These are phyloP conservation scores for Mortierella sp. DNA, from an alignment of 371 early-diverging fungal species.

Conservation along the genomic window DNA sequence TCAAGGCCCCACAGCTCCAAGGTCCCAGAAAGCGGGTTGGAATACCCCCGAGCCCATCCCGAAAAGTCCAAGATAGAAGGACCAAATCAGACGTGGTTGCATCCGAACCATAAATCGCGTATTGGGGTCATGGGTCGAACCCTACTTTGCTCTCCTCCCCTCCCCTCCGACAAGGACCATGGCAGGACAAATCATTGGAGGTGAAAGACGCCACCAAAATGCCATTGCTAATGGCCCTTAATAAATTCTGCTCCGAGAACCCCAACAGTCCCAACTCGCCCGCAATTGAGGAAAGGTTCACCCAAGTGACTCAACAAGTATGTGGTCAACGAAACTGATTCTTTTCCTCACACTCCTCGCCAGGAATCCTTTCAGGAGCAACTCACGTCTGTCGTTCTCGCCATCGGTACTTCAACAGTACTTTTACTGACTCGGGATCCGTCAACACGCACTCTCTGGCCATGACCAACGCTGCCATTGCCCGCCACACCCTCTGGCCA, in stretches of 20 bases:
- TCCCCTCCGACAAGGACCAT: background rate
- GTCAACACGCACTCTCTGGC: background rate
- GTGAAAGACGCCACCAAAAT: background rate
- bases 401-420: background rate
- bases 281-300: background rate
- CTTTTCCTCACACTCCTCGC: background rate
- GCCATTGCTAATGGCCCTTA: background rate
- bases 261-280: background rate
- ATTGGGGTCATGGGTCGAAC: conserved; percentile 11
- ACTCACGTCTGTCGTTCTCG: background rate
- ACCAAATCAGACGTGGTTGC: background rate
- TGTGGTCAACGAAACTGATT: too few relatives aligned
- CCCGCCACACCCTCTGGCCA: background rate
- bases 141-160: background rate
- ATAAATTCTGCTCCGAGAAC: background rate
- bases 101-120: background rate
- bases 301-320: background rate
- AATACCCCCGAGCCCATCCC: background rate
- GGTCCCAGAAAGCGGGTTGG: background rate
- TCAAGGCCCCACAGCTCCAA: background rate
- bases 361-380: background rate
- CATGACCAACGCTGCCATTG: background rate
- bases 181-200: background rate
- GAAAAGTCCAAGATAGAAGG: background rate
- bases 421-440: background rate